Base-by-base conservation (phyloP, 257 asterid species). In the Mentha longifolia region DNA sequence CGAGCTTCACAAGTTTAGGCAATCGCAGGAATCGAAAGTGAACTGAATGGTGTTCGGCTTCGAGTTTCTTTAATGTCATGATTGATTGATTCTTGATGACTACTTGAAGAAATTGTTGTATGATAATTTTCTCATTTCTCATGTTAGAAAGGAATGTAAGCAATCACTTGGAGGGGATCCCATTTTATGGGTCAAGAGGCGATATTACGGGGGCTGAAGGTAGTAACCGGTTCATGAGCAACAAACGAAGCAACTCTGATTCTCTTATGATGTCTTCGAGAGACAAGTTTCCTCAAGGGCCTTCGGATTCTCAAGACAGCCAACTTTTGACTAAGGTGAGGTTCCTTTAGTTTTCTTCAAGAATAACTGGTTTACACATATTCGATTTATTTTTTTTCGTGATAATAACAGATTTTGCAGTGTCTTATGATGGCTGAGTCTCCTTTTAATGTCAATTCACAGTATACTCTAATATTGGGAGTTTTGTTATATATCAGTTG, bases 221-320 rank as follows among this genome's bases (percentile, higher is more conserved):
- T 52, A 85, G 86, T 68, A 88, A 77, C 50, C 78, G 84, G 51
- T 79, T 90, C 65, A 37, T 83, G 14, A 92, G 97, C 56, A 76
- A 81, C 16, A 92, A 92, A 75, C 77, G 97, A 74, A 87, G 96
- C 81, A 88, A 83, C 82, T 87, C 95, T 0, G 96, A 88, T 75
- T 85, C 93, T 37, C 80, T 85, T 50, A 76, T 86, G 83, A 81
- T 81, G 76, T 87, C 90, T 39, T 78, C 90, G 49, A 85, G 87
- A 57, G 98, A 92, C 51, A 82, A 77, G 70, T 80, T 85, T 69
- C 92, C 78, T 8, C 84, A 77, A 33, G 81, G 85, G 61, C 84
- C 75, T 71, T 68, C 80, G 3, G 96, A 88, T 37, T 82, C 92
- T 31, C 87, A 78, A 49, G 98, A 87, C 64, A 81, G 83, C 80